Base-by-base conservation (phyloP, 495 filamentous ascomycete species). In the Copromyces sp. region DNA sequence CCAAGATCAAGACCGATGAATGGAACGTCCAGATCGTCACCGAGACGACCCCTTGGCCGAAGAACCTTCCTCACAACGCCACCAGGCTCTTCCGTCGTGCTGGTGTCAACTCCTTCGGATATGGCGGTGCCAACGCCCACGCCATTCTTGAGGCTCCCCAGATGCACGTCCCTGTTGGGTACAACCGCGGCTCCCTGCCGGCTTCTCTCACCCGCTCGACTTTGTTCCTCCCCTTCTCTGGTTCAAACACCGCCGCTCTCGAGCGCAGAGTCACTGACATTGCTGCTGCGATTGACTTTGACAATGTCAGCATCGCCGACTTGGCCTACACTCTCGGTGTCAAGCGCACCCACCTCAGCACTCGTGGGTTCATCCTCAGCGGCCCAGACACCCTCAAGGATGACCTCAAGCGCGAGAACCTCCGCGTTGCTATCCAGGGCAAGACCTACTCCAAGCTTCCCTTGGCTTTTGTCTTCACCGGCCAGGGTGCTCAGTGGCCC, bases 41-140 rank as follows among this genome's bases (percentile, higher is more conserved):
- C 6, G 69, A 74, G 24, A 44, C 68, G 68, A 74, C 75, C 4
- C 12, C 75, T 8, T 81, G 75, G 77, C 82, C 83, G 39, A 70
- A 65, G 53, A 65, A 65, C 53, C 53, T 65, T 3, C 53, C 53
- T 16, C 53, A 65, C 53, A 65, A 65, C 53, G 0, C 6, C 29
- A 17, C 4, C 39, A 71, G 74, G 45, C 79, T 79, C 4, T 71
- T 82, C 2, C 81, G 84, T 1, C 80, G 87, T 29, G 78, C 81
- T 1, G 85, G 83, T 3, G 79, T 90, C 16, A 90, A 88, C 71
- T 87, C 82, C 14, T 90, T 87, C 69, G 89, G 89, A 0, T 89
- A 84, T 74, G 89, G 89, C 9, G 89, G 89, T 4, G 78, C 86
- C 16, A 90, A 90, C 74, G 82, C 83, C 0, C 88, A 91, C 73